These are phyloP conservation scores for Limnomonas spitsbergensis DNA, from an alignment of 139 green algal species.

Conservation along the genomic window DNA sequence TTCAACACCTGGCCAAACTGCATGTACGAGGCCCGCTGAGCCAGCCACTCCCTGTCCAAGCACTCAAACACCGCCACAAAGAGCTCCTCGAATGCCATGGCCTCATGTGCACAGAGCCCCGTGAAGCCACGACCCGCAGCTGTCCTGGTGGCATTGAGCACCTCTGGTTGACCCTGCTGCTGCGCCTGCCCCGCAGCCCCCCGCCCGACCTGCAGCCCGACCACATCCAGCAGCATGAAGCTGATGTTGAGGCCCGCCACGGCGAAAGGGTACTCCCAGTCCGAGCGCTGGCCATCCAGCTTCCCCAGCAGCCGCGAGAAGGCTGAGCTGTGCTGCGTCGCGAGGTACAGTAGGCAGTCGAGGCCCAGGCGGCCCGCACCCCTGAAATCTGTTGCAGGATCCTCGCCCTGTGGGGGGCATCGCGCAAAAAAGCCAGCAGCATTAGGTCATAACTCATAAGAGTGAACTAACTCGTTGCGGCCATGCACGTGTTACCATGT, in stretches of 20 bases:
- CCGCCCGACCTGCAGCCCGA: slow-evolving; percentile 27
- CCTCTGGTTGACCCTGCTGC: neutral
- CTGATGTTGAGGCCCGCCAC: slow-evolving; percentile 76
- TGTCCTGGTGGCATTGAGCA: neutral
- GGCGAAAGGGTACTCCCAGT: slow-evolving; percentile 87
- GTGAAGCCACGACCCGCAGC: slow-evolving; percentile 41
- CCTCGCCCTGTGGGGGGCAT: slow-evolving; percentile 55
- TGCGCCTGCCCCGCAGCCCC: neutral
- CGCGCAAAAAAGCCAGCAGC: too few relatives aligned
- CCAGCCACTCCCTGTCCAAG: slow-evolving; percentile 48
- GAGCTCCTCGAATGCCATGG: slow-evolving; percentile 57
- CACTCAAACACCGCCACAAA: slow-evolving; percentile 54
- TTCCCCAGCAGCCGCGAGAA: slow-evolving; percentile 68
- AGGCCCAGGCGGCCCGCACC: slow-evolving; percentile 72
- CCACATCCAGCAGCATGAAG: slow-evolving; percentile 4
- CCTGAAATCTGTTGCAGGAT: slow-evolving; percentile 77
- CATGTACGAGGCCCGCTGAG: slow-evolving; percentile 55
- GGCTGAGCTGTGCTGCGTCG: slow-evolving; percentile 28
- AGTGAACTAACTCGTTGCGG: too few relatives aligned
- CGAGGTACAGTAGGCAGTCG: slow-evolving; percentile 79
- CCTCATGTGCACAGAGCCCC: slow-evolving; percentile 29
- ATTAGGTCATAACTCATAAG: too few relatives aligned
- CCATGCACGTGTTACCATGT: too few relatives aligned
- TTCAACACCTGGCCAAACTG: slow-evolving; percentile 46
- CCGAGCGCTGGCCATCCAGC: slow-evolving; percentile 42